Conservation (phyloP, 1,284 basidiomycete genomes). For the Ustilago trichophora region DNA sequence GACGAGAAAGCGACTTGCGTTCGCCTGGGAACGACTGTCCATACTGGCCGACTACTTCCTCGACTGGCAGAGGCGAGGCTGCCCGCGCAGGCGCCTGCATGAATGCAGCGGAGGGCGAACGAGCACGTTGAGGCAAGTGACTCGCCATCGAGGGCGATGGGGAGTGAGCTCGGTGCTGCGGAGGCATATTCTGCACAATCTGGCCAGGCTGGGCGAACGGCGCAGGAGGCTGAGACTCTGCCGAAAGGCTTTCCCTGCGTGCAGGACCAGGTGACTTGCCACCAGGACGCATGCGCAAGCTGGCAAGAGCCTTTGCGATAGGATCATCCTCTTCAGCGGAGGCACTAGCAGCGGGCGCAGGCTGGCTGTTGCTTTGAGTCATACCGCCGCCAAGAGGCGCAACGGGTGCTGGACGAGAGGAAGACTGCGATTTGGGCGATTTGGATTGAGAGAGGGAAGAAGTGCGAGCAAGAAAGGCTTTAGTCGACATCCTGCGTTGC, state of each 20-base stretch:
- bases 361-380: not conserved
- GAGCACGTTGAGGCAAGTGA: slow-evolving; percentile 70
- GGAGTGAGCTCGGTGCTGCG: slow-evolving; percentile 39
- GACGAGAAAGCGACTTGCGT: slow-evolving; percentile 67
- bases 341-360: slow-evolving; percentile 9
- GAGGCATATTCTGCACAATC: slow-evolving; percentile 40
- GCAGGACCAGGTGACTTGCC: slow-evolving; percentile 47
- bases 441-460: slow-evolving; percentile 51
- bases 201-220: slow-evolving; percentile 41
- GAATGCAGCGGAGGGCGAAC: slow-evolving; percentile 78
- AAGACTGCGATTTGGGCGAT: slow-evolving; percentile 23
- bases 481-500: slow-evolving; percentile 53
- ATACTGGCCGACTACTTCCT: slow-evolving; percentile 80
- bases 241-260: slow-evolving; percentile 40
- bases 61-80: slow-evolving; percentile 71
- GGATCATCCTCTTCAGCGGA: slow-evolving; percentile 74
- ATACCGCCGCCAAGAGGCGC: slow-evolving; percentile 24
- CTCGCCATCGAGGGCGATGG: slow-evolving; percentile 44
- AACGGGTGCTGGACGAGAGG: slow-evolving; percentile 26
- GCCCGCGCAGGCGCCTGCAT: slow-evolving; percentile 75
- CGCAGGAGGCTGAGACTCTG: slow-evolving; percentile 17
- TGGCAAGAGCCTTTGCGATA: slow-evolving; percentile 76
- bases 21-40: slow-evolving; percentile 88
- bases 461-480: slow-evolving; percentile 56
- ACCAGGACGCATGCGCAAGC: slow-evolving; percentile 68